These are phyloP conservation scores for Laetiporus sulphureus DNA, from an alignment of 1,284 basidiomycete species.

Conservation along the genomic window DNA sequence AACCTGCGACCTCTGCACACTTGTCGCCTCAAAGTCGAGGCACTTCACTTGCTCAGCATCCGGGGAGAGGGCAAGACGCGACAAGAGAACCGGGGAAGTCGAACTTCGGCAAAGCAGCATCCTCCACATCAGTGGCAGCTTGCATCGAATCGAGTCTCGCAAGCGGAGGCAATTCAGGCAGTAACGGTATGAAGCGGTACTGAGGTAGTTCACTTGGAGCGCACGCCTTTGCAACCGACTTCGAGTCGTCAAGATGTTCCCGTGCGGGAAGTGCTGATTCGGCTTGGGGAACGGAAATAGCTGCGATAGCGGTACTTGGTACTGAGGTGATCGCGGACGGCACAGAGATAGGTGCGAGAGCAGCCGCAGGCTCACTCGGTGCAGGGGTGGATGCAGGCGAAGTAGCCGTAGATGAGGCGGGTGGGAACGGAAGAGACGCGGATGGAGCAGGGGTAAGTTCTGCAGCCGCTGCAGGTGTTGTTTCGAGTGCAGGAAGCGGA, in stretches of 20 bases:
- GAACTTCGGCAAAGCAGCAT: constrained; percentile 33
- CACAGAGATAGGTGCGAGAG: too few relatives aligned
- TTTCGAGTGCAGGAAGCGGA: background rate
- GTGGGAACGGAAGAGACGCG: too few relatives aligned
- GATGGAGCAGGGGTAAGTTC: too few relatives aligned
- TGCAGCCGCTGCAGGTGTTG: background rate
- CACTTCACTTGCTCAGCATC: too few relatives aligned
- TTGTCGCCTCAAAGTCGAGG: constrained; percentile 38
- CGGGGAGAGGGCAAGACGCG: too few relatives aligned
- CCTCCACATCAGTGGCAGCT: constrained; percentile 26
- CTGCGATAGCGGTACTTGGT: constrained; percentile 1
- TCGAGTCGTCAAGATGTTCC: constrained; percentile 19
- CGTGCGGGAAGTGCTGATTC: too few relatives aligned
- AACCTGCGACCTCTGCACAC: constrained; percentile 10
- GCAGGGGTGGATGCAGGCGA: constrained; percentile 1
- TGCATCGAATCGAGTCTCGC: constrained; percentile 30
- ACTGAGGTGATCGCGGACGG: too few relatives aligned
- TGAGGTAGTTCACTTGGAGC: constrained; percentile 17
- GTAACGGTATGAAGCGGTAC: constrained; percentile 14
- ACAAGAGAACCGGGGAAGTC: constrained; percentile 34
- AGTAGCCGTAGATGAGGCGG: constrained; percentile 4
- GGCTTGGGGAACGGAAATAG: constrained; percentile 4
- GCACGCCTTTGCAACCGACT: constrained; percentile 17
- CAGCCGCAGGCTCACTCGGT: too few relatives aligned
- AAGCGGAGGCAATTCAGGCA: constrained; percentile 18